Conservation (phyloP, 2,329 filamentous ascomycete species). For the Albophoma yamanashiensis region DNA sequence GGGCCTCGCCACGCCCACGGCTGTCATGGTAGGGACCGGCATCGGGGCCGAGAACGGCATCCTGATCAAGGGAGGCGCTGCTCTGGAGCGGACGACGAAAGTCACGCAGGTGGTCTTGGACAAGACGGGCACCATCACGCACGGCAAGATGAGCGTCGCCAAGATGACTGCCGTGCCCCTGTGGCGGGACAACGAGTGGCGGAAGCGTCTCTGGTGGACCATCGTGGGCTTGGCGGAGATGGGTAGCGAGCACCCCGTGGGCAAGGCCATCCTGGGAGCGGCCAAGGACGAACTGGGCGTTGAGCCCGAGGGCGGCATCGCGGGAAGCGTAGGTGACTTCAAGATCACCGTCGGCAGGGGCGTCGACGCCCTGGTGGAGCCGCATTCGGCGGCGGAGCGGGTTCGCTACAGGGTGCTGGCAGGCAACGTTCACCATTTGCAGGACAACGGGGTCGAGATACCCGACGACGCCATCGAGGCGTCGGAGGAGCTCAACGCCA, state of each 20-base stretch:
- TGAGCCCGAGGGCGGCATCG: slow-evolving; percentile 60
- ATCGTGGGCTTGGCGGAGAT: slow-evolving; percentile 90
- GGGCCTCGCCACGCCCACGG: slow-evolving; percentile 90
- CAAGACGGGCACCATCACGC: slow-evolving; percentile 91
- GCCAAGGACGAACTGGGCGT: slow-evolving; percentile 69
- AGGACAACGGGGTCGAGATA: slow-evolving; percentile 56
- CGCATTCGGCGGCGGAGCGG: slow-evolving; percentile 55
- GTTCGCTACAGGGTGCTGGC: slow-evolving; percentile 69
- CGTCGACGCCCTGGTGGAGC: slow-evolving; percentile 72
- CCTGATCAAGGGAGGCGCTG: slow-evolving; percentile 91
- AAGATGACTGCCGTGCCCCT: slow-evolving; percentile 52
- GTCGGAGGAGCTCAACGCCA: slow-evolving; percentile 46
- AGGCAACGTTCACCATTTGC: slow-evolving; percentile 72
- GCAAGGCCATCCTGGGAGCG: slow-evolving; percentile 69
- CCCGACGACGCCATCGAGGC: slow-evolving; percentile 52
- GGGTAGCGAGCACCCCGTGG: slow-evolving; percentile 91
- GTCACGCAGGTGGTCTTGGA: slow-evolving; percentile 86
- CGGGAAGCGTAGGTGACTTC: slow-evolving; percentile 81
- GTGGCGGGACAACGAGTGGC: slow-evolving; percentile 62
- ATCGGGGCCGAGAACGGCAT: slow-evolving; percentile 93
- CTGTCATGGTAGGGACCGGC: slow-evolving; percentile 98
- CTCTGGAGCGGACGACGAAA: slow-evolving; percentile 81
- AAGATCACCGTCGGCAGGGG: slow-evolving; percentile 74
- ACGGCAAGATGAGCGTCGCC: slow-evolving; percentile 91
- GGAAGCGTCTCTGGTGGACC: slow-evolving; percentile 83